Evolutionary conservation across 805 yeast species (phyloP), one percentile per base, ranked within the genome.

Genomic region (Candida ascalaphidarum): DNA sequence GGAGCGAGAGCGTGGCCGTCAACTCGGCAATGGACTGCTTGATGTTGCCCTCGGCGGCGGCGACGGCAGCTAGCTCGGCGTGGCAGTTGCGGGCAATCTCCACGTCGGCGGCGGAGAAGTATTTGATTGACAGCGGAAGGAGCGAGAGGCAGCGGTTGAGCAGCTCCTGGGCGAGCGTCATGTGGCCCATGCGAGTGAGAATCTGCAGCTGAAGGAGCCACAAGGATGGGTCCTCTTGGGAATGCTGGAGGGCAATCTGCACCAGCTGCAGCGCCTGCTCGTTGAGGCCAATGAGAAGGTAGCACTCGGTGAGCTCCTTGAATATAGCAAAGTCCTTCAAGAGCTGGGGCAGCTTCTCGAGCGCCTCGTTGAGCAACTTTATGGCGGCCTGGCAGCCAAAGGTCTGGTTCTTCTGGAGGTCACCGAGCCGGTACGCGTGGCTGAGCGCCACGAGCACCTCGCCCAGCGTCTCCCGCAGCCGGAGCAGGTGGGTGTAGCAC

Each of bases 21-120:
- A 74, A 43, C 42, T 75, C 80, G 7, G 58, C 46, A 7, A 65
- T 59, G n/a, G 74, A 68, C 26, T 52, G 40, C 30, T 71, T 74
- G 21, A 64, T 52, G 39, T 72, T 64, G 11, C 68, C 68, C 16
- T 71, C 70, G 6, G 65, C 58, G 2, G 69, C 63, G 2, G 72
- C 70, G n/a, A 74, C 53, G 4, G 69, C 67, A 0, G 77, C 79
- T 26, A 75, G 50, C 39, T 72, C 76, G 4, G 71, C 64, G 48
- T 72, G 78, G 3, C 69, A 66, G 11, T 65, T 56, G 30, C 77
- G 54, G 0, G 73, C 68, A 2, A 68, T 55, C 29, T 67, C 68
- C n/a, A 68, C 45, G 25, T 65, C 71, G 4, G 46, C 44, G 2
- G 41, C 22, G 5, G 48, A 32, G 27, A 57, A 41, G 24, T 53